These are phyloP conservation scores for Zychaea mexicana DNA, from an alignment of 371 early-diverging fungal species.

Conservation along the genomic window DNA sequence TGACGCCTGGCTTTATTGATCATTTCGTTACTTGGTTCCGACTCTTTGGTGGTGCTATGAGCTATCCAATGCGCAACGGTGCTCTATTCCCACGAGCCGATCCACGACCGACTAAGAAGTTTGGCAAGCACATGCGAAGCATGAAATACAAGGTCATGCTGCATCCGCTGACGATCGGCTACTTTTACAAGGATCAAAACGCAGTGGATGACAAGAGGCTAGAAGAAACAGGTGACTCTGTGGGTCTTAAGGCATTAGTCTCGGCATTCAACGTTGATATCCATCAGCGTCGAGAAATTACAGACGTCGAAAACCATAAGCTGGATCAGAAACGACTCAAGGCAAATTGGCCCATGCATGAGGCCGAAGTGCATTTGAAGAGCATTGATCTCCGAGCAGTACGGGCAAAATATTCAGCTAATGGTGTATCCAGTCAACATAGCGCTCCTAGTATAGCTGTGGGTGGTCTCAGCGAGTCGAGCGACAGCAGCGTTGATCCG, in stretches of 20 bases:
- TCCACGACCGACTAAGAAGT: constrained; percentile 30
- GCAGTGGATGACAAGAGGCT: constrained; percentile 11
- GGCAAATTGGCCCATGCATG: constrained; percentile 49
- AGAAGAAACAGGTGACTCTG: constrained; percentile 37
- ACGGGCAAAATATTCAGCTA: constrained; percentile 23
- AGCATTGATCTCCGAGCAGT: constrained; percentile 50
- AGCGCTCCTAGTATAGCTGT: not conserved
- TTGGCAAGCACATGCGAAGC: constrained; percentile 46
- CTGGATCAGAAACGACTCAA: constrained; percentile 43
- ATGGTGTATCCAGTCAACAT: not conserved
- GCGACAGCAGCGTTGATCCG: constrained; percentile 19
- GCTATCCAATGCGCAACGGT: constrained; percentile 49
- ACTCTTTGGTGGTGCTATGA: constrained; percentile 48
- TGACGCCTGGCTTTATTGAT: constrained; percentile 45
- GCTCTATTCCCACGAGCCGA: constrained; percentile 34
- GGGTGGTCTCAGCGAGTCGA: constrained; percentile 12
- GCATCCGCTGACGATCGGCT: constrained; percentile 38
- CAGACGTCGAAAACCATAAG: constrained; percentile 27
- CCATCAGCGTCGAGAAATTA: constrained; percentile 46
- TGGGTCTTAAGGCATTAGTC: constrained; percentile 50
- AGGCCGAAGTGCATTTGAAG: constrained; percentile 51
- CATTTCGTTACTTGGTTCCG: constrained; percentile 42
- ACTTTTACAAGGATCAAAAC: constrained; percentile 45
- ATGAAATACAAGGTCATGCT: constrained; percentile 52
- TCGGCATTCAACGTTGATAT: constrained; percentile 47